These are phyloP conservation scores for Tulasnella sp. DNA, from an alignment of 768 basidiomycete genomes.

Conservation along the genomic window DNA sequence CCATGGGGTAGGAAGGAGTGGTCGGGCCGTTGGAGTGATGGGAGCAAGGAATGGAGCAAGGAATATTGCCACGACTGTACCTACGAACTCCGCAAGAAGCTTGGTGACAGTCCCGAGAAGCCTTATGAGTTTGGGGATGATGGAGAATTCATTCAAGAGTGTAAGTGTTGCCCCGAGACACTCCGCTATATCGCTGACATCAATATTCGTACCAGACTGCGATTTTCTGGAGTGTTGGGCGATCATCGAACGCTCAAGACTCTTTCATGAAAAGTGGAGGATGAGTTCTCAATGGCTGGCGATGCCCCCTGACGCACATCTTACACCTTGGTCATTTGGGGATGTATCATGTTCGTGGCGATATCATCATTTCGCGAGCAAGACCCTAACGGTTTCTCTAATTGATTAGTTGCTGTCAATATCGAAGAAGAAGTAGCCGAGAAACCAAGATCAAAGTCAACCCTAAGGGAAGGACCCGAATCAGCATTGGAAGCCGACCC, in stretches of 20 bases:
- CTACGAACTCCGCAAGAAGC: neutral
- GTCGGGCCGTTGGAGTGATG: constrained; percentile 8
- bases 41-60: constrained; percentile 9
- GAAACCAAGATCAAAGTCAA: no score
- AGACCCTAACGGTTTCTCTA: no score
- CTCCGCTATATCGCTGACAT: no score
- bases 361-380: no score
- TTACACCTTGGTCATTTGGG: constrained; percentile 39
- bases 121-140: constrained; percentile 10
- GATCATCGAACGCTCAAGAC: constrained; percentile 33
- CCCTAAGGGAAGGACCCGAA: no score
- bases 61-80: neutral
- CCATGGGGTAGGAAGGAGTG: constrained; percentile 34
- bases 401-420: no score
- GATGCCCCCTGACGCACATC: constrained; percentile 26
- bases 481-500: no score
- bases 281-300: constrained; percentile 41
- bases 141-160: constrained; percentile 8
- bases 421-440: no score
- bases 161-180: neutral
- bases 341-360: constrained; percentile 43
- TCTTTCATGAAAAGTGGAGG: constrained; percentile 39
- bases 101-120: no score
- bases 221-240: constrained; percentile 27
- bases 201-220: constrained; percentile 2